These are phyloP conservation scores for Lentinus tigrinus DNA, from an alignment of 768 basidiomycete genomes.

Conservation along the genomic window DNA sequence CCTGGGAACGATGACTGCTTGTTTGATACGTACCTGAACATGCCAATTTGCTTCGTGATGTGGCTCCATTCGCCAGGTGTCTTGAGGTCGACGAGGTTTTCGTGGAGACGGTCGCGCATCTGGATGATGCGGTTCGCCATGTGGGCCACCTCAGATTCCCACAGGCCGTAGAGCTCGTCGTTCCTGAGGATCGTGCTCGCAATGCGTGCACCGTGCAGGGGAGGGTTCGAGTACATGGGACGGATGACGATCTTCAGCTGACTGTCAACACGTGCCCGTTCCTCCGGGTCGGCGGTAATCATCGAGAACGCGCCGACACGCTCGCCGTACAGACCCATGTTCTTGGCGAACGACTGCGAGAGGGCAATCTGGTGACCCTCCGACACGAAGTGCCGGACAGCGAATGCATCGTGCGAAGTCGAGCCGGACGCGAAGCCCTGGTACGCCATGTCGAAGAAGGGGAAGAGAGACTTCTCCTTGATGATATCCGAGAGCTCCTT, in stretches of 20 bases:
- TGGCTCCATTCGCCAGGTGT: conserved; percentile 96
- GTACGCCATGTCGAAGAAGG: conserved; percentile 99
- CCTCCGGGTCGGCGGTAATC: conserved; percentile 62
- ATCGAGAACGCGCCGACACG: conserved; percentile 97
- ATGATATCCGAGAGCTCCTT: conserved; percentile 82
- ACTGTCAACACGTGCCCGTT: conserved; percentile 85
- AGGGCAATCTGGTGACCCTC: conserved; percentile 90
- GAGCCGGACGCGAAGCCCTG: conserved; percentile 98
- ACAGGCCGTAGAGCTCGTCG: conserved; percentile 73
- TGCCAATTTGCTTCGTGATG: conserved; percentile 94
- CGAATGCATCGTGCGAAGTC: conserved; percentile 88
- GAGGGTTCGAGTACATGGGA: conserved; percentile 98
- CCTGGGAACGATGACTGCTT: too few relatives aligned
- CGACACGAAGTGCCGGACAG: conserved; percentile 89
- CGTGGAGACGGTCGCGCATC: conserved; percentile 85
- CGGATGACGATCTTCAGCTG: conserved; percentile 95
- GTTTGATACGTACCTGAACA: conserved; percentile 76
- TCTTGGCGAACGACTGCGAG: conserved; percentile 97
- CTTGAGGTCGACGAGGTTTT: conserved; percentile 71
- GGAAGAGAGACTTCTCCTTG: conserved; percentile 88
- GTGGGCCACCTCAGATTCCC: conserved; percentile 89
- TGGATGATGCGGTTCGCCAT: conserved; percentile 96
- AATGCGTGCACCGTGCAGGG: conserved; percentile 84
- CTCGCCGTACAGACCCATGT: conserved; percentile 99
- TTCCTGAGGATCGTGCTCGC: conserved; percentile 82